Conservation (phyloP, 2,329 filamentous ascomycete species). For the Arthrobotrys megalospora region DNA sequence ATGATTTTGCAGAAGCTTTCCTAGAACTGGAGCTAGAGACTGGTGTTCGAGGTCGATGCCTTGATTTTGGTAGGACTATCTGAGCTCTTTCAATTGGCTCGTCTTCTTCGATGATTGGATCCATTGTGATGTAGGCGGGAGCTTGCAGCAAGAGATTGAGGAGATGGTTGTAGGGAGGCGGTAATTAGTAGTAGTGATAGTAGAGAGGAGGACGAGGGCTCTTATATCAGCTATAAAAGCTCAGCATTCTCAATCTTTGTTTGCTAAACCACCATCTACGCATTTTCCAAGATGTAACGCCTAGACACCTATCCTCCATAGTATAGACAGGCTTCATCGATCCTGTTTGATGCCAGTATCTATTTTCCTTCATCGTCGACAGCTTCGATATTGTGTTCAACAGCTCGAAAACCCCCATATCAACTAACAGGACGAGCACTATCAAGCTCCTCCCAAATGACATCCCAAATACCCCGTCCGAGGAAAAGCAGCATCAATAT, state of each 20-base stretch:
- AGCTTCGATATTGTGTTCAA: background rate
- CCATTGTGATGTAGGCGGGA: conserved; percentile 16
- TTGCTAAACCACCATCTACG: conserved; percentile 6
- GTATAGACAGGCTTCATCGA: background rate
- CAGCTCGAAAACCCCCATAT: background rate
- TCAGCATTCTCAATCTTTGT: background rate
- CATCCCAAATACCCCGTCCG: conserved; percentile 35
- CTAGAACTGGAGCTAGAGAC: conserved; percentile 17
- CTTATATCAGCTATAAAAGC: background rate
- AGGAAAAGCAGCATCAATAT: conserved; percentile 8
- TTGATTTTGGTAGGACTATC: background rate
- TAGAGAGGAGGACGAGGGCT: background rate
- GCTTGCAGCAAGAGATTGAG: background rate
- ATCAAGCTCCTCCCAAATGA: background rate
- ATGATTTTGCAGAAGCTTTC: background rate
- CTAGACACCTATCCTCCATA: background rate
- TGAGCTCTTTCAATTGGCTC: conserved; percentile 14
- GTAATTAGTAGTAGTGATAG: background rate
- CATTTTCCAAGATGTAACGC: background rate
- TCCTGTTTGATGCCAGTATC: background rate
- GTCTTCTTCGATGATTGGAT: conserved; percentile 40
- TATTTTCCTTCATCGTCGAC: background rate
- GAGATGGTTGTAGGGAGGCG: background rate
- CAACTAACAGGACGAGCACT: background rate
- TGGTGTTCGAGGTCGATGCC: conserved; percentile 5